A percentile compares a stretch with the other conserved stretches of the same genome.
phyloP scores from a whole-genome alignment of 768 basidiomycete genomes.

The Rhodosporidiobolus odoratus region DNA sequence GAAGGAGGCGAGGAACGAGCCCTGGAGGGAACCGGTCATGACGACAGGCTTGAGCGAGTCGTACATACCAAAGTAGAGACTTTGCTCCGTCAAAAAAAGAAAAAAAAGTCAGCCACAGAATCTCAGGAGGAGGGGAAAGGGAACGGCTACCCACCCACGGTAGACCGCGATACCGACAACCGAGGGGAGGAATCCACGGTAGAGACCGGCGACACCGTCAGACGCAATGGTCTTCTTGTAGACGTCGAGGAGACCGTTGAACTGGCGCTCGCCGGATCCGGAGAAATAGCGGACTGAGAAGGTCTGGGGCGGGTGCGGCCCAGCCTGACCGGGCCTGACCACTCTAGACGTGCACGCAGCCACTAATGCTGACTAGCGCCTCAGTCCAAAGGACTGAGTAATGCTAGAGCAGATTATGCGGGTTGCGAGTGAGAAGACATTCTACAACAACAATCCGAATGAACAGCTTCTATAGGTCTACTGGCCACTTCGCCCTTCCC shows the following conservation, averaged over 20 bases:
- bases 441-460: too few relatives aligned
- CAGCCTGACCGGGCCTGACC: too few relatives aligned
- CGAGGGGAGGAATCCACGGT: slow-evolving; percentile 98
- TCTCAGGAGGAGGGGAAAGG: neutral
- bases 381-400: too few relatives aligned
- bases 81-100: too few relatives aligned
- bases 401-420: too few relatives aligned
- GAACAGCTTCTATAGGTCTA: too few relatives aligned
- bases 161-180: slow-evolving; percentile 99
- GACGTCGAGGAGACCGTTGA: slow-evolving; percentile 89
- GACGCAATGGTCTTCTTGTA: slow-evolving; percentile 85
- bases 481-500: neutral
- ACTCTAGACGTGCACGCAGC: too few relatives aligned
- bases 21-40: slow-evolving; percentile 88
- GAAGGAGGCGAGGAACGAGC: slow-evolving; percentile 89
- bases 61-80: slow-evolving; percentile 42
- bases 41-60: slow-evolving; percentile 71
- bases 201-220: slow-evolving; percentile 97
- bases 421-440: too few relatives aligned
- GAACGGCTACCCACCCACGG: slow-evolving; percentile 71
- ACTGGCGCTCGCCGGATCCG: slow-evolving; percentile 80
- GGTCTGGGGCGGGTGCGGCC: too few relatives aligned
- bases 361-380: too few relatives aligned
- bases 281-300: too few relatives aligned
- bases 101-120: too few relatives aligned